phyloP scores from a whole-genome alignment of 2,329 filamentous ascomycete species.

The Aspergillus ruber region DNA sequence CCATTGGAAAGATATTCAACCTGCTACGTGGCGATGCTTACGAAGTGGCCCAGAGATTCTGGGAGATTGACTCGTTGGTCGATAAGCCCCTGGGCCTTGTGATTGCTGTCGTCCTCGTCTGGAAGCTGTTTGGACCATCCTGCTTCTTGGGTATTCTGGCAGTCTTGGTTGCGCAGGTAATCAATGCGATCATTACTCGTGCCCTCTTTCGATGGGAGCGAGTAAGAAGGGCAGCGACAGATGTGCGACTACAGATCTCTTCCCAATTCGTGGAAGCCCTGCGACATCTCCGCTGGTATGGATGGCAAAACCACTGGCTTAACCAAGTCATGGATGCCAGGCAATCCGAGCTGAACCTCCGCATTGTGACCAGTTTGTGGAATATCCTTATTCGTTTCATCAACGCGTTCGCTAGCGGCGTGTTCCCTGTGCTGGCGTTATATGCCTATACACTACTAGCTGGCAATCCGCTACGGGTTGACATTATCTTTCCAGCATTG shows the following conservation, averaged over 20 bases:
- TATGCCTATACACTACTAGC: slow-evolving; percentile 72
- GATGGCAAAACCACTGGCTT: slow-evolving; percentile 74
- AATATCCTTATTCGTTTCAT: slow-evolving; percentile 58
- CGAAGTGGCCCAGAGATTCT: slow-evolving; percentile 55
- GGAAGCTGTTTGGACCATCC: slow-evolving; percentile 72
- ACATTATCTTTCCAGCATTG: slow-evolving; percentile 80
- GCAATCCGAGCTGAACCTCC: slow-evolving; percentile 59
- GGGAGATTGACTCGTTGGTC: slow-evolving; percentile 74
- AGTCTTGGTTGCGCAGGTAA: slow-evolving; percentile 59
- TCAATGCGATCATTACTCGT: slow-evolving; percentile 64
- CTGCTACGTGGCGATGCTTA: slow-evolving; percentile 59
- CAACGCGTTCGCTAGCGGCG: slow-evolving; percentile 63
- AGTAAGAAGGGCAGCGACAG: slow-evolving; percentile 65
- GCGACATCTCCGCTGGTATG: slow-evolving; percentile 72
- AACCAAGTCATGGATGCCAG: slow-evolving; percentile 61
- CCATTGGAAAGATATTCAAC: slow-evolving; percentile 86
- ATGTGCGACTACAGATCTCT: slow-evolving; percentile 70
- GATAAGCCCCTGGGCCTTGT: slow-evolving; percentile 71
- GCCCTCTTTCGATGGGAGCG: slow-evolving; percentile 63
- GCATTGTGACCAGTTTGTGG: slow-evolving; percentile 59
- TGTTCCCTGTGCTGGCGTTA: slow-evolving; percentile 76
- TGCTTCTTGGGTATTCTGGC: slow-evolving; percentile 68
- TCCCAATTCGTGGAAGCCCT: slow-evolving; percentile 84
- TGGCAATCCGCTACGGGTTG: slow-evolving; percentile 62
- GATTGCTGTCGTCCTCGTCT: slow-evolving; percentile 66